These are phyloP conservation scores for Pilobolus umbonatus DNA, from an alignment of 192 early-diverging fungal genomes.

Conservation along the genomic window DNA sequence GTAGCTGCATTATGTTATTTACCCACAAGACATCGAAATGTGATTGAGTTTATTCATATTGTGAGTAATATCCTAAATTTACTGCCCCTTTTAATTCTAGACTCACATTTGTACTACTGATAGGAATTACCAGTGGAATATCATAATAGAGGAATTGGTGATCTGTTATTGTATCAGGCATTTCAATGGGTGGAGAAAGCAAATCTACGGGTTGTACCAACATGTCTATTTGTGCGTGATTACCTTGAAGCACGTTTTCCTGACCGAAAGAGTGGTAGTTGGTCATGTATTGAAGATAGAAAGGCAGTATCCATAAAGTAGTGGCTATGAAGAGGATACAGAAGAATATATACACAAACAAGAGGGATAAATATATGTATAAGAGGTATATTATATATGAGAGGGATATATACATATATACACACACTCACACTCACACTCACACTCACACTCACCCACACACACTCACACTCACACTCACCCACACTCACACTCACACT, in stretches of 20 bases:
- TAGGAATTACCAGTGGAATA: slow-evolving; percentile 30
- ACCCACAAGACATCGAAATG: slow-evolving; percentile 9
- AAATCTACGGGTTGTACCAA: slow-evolving; percentile 18
- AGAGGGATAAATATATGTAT: too few relatives aligned
- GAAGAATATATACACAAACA: too few relatives aligned
- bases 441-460: too few relatives aligned
- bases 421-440: too few relatives aligned
- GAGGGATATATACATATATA: too few relatives aligned
- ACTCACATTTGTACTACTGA: neutral
- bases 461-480: too few relatives aligned
- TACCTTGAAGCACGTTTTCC: slow-evolving; percentile 19
- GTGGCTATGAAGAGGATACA: too few relatives aligned
- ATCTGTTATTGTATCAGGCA: slow-evolving; percentile 15
- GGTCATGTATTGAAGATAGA: slow-evolving; percentile 20
- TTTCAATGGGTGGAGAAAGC: slow-evolving; percentile 23
- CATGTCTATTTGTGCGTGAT: slow-evolving; percentile 24
- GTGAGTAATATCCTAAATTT: slow-evolving; percentile 3
- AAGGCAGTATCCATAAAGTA: too few relatives aligned
- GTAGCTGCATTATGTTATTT: slow-evolving; percentile 20
- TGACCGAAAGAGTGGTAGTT: slow-evolving; percentile 8
- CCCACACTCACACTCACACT: too few relatives aligned
- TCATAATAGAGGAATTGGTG: slow-evolving; percentile 22
- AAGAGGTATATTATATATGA: too few relatives aligned
- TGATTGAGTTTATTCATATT: slow-evolving; percentile 17
- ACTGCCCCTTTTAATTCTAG: neutral